Evolutionary conservation across 495 filamentous ascomycete genomes (phyloP), one percentile per base, ranked within the genome.

Genomic region (Terfezia boudieri): DNA sequence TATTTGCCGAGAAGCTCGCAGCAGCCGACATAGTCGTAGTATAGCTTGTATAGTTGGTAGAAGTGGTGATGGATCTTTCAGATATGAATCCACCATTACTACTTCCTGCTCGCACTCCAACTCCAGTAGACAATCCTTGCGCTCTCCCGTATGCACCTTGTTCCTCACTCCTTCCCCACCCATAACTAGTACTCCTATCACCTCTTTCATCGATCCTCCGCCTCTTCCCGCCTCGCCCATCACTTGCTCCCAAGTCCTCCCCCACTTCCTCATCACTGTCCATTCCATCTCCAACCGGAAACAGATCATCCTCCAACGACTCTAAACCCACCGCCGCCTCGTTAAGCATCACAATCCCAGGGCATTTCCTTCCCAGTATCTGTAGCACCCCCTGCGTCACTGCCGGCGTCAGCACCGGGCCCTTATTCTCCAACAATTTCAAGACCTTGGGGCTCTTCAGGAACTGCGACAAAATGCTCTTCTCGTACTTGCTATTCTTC

Each of bases 401-500:
- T 9, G 70, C 65, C 26, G 74, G 71, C 8, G 67, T 61, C 2
- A 86, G 68, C 3, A 65, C 67, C 17, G 83, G 80, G 1, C 79
- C 83, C 59, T 73, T 70, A 17, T 67, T 63, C 41, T 73, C 72
- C 52, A 88, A 71, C 36, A 71, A 68, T 10, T 65, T 64, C 20
- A 65, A 64, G 10, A 76, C 64, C 32, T 72, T 64, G 26, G 71
- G 69, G 0, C 64, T 63, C 1, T 75, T 68, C 9, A 88, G 70
- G 56, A 86, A 88, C 3, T 71, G 70, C 5, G 81, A 84, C 22
- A 80, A 61, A 4, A 61, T 76, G 2, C 80, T 80, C 56, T 79
- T 71, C 59, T 83, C 80, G 46, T 63, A 64, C 26, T 6, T 55
- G 7, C 80, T 76, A 58, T 78, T 78, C 41, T 73, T 76, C 22